Base-by-base conservation (phyloP, 345 rosid genomes). In the Gossypium thurberi region DNA sequence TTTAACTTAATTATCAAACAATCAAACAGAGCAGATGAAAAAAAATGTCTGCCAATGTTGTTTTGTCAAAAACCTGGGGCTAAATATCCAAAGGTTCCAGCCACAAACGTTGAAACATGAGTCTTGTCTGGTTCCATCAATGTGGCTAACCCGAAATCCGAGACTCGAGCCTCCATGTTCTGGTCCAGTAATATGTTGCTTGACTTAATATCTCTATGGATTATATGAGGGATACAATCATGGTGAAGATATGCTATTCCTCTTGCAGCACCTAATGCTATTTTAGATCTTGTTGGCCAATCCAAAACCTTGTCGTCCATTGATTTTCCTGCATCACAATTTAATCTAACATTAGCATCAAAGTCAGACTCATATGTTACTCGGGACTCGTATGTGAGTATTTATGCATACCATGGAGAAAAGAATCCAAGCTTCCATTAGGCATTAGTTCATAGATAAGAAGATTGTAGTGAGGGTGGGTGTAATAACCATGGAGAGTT, bases 401-500 rank as follows among this genome's bases (percentile, higher is more conserved):
- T 25, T 13, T 68, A 25, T 68, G 17, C 72, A 28, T 51, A 86
- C 97, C 94, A 46, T 87, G 88, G 4, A 91, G 88, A 76, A 71
- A 72, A 42, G 80, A 69, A 73, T 90, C 90, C 58, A 91, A 81
- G 67, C 95, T 89, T 80, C 97, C 97, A 79, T 90, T 90, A 33
- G 93, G 87, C 97, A 91, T 94, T 12, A 90, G 86, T 75, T 94
- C 97, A 71, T 89, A 94, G 25, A 91, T 87, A 67, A 91, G 92
- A 63, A 90, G 87, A 83, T 94, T 94, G 68, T 84, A 87, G 69
- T 82, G 83, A 55, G 88, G 83, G 23, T 85, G 71, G 47, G 87
- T 81, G 80, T 73, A 91, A 69, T 89, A 94, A 60, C 97, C 98
- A 53, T 88, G 90, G n/a, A 91, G 91, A 63, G 88, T 87, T 6